These are phyloP conservation scores for Chlamydomonas schloesseri DNA, from an alignment of 139 green algal species.

Conservation along the genomic window DNA sequence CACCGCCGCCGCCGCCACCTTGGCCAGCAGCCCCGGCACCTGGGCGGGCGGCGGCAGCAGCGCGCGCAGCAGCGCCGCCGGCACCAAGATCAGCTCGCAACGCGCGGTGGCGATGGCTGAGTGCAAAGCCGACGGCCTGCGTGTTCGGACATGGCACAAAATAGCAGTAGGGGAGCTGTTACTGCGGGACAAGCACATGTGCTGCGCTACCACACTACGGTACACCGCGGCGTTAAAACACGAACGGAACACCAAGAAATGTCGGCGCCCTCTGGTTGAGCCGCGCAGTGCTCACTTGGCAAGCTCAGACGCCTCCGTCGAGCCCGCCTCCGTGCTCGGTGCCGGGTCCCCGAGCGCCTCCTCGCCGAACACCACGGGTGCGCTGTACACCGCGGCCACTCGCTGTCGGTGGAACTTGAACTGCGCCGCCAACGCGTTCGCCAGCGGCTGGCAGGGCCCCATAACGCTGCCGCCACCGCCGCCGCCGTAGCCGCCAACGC, in stretches of 20 bases:
- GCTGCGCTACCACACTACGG: no score
- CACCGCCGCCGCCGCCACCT: constrained; percentile 31
- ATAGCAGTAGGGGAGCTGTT: no score
- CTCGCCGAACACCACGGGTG: constrained; percentile 40
- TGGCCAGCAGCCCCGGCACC: background rate
- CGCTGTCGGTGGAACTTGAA: constrained; percentile 38
- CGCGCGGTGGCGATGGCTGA: constrained; percentile 13
- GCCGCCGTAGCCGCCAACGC: background rate
- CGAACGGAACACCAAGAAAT: no score
- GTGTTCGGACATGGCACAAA: no score
- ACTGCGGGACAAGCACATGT: no score
- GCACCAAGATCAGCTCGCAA: constrained; percentile 46
- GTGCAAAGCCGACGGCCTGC: constrained; percentile 6
- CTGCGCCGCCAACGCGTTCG: constrained; percentile 38
- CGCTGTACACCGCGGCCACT: constrained; percentile 36
- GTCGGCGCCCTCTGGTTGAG: no score
- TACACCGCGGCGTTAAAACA: no score
- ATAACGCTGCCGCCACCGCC: background rate
- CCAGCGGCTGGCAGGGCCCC: constrained; percentile 23
- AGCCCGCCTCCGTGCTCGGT: background rate
- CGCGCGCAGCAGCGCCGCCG: constrained; percentile 21
- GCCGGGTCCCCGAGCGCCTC: constrained; percentile 1
- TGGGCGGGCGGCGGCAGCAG: constrained; percentile 14
- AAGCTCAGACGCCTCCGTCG: background rate
- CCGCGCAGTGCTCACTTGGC: no score